A percentile compares a stretch with the other conserved stretches of the same genome.
Conservation (phyloP, 495 filamentous ascomycete genomes). For the Penicillium dipodomyicola region DNA sequence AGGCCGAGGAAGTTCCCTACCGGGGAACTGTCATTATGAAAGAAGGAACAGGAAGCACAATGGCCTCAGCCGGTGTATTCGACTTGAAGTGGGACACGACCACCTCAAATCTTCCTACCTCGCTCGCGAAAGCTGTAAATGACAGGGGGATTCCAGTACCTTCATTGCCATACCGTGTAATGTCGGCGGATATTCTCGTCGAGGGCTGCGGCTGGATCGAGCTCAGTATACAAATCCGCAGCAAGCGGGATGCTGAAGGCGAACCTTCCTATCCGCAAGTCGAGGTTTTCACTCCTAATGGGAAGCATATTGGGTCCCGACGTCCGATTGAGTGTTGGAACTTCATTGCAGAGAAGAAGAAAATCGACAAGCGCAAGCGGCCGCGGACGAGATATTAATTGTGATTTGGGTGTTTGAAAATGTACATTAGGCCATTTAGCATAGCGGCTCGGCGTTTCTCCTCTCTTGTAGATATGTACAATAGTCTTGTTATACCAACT, state of each 20-base stretch:
- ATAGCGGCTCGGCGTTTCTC: conserved; percentile 13
- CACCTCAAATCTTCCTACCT: conserved; percentile 43
- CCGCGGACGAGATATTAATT: conserved; percentile 19
- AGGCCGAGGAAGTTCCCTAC: conserved; percentile 53
- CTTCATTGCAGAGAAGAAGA: conserved; percentile 36
- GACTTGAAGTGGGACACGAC: conserved; percentile 80
- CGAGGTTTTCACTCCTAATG: conserved; percentile 82
- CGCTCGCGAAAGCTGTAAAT: conserved; percentile 36
- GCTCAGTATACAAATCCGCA: conserved; percentile 74
- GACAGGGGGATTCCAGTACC: conserved; percentile 32
- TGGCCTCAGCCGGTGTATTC: conserved; percentile 69
- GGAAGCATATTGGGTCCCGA: conserved; percentile 67
- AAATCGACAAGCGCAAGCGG: conserved; percentile 34
- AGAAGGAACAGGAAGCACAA: conserved; percentile 52
- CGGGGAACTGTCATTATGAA: conserved; percentile 58
- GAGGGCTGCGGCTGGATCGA: conserved; percentile 95
- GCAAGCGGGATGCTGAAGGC: conserved; percentile 35
- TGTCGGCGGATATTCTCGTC: conserved; percentile 79
- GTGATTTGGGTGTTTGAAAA: conserved; percentile 3
- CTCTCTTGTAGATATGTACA: conserved; percentile 6
- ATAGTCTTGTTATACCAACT: not conserved
- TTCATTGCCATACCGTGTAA: conserved; percentile 70
- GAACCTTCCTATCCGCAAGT: conserved; percentile 58
- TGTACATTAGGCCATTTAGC: conserved; percentile 10
- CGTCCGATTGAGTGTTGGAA: conserved; percentile 72